Evolutionary conservation across 2,329 filamentous ascomycete species (phyloP).

Genomic region (Diaporthe citri): DNA sequence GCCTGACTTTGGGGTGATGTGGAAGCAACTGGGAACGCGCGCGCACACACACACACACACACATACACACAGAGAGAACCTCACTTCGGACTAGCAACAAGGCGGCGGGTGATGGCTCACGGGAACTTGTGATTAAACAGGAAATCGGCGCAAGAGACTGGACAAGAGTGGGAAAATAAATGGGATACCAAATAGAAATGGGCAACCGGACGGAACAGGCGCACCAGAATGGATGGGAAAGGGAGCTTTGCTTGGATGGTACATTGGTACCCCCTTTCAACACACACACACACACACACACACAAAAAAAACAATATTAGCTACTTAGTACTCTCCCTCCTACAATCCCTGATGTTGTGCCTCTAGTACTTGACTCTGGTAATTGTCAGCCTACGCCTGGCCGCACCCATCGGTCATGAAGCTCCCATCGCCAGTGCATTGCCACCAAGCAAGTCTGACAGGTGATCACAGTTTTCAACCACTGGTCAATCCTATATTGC

Average conservation of each 20-base stretch:
- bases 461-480: background rate
- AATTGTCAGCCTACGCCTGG: background rate
- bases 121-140: background rate
- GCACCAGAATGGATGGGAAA: constrained; percentile 23
- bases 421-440: background rate
- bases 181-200: constrained; percentile 1
- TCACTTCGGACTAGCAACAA: background rate
- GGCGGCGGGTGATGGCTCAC: background rate
- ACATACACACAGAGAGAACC: background rate
- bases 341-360: background rate
- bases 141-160: background rate
- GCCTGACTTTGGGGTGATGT: background rate
- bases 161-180: background rate
- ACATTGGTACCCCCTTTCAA: background rate
- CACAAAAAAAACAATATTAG: background rate
- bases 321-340: background rate
- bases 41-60: background rate
- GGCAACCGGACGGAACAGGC: constrained; percentile 15
- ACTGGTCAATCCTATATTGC: background rate
- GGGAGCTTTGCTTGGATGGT: background rate
- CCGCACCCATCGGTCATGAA: background rate
- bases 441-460: background rate
- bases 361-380: background rate
- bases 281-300: background rate
- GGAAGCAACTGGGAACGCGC: background rate